Conservation (phyloP, 768 basidiomycete genomes). For the Pleurotus ostreatus region DNA sequence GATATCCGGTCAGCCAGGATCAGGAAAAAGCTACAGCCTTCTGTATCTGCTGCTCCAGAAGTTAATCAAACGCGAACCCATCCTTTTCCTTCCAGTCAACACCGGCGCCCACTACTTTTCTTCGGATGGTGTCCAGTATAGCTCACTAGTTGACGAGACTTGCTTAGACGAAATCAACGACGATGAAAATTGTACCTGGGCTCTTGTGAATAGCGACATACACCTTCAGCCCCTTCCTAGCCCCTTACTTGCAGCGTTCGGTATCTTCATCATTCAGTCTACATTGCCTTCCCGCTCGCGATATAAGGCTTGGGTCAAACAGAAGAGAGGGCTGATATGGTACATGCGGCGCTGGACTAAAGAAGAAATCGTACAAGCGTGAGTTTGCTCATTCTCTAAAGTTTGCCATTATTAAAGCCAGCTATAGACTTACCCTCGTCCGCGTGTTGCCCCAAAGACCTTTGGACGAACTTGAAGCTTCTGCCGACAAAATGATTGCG, state of each 20-base stretch:
- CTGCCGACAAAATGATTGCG: background rate
- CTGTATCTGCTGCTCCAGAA: background rate
- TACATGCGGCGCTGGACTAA: background rate
- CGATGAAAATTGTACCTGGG: background rate
- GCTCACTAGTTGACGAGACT: no score
- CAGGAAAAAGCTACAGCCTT: background rate
- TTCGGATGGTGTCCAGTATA: background rate
- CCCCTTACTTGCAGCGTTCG: background rate
- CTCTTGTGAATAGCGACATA: background rate
- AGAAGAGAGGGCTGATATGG: background rate
- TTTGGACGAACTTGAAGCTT: background rate
- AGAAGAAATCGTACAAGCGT: background rate
- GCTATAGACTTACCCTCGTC: background rate
- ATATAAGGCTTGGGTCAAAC: background rate
- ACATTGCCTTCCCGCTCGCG: background rate
- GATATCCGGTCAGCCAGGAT: background rate
- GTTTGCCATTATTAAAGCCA: background rate
- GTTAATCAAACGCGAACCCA: background rate
- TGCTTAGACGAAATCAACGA: background rate
- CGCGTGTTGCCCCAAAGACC: background rate
- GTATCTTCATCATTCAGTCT: constrained; percentile 1
- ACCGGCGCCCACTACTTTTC: background rate
- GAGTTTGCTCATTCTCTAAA: background rate
- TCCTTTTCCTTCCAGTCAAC: background rate
- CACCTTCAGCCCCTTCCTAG: background rate